Base-by-base conservation (phyloP, 768 basidiomycete genomes). In the Chlorophyllum brunneum region DNA sequence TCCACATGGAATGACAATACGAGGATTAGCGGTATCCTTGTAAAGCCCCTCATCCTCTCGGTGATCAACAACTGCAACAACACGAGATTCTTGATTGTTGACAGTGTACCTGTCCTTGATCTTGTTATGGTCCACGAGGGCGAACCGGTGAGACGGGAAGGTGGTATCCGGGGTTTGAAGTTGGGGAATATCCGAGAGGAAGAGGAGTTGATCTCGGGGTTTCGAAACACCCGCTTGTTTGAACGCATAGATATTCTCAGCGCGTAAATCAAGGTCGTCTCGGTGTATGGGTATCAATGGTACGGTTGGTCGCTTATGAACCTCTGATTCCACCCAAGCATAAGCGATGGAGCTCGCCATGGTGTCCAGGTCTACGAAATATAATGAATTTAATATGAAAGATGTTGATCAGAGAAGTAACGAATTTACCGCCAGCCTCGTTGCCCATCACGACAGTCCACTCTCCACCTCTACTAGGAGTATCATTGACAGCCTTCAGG, bases 391-490 rank as follows among this genome's bases (percentile, higher is more conserved):
- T 38, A n/a, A 18, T 24, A 18, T 47, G 29, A 46, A 23, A 27
- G 47, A 34, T 16, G 22, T 45, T 36, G 23, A 40, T 16, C 11
- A 9, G 47, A 33, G n/a, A 45, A 40, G 51, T 13, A 16, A 61
- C 70, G 13, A 31, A 33, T 22, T 53, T 64, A 95, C 95, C 95
- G 62, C 95, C 95, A 11, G 95, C 92, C 68, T 98, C 95, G 65
- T 99, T 99, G 0, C 95, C 95, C 85, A 94, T 90, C 0, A 85
- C 87, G 4, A 97, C 75, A 0, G 82, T 86, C 95, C 94, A 98
- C 41, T 82, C 79, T 5, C 65, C 58, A 0, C 72, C 77, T 34
- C 75, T 74, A 1, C 71, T 72, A 7, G 68, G 67, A 15, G 63
- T 64, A 1, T 68, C 68, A 22, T 70, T 63, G 15, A 84, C 59